Evolutionary conservation across 768 basidiomycete genomes (phyloP), one percentile per base, ranked within the genome.

Genomic region (Trametes cinnabarina): DNA sequence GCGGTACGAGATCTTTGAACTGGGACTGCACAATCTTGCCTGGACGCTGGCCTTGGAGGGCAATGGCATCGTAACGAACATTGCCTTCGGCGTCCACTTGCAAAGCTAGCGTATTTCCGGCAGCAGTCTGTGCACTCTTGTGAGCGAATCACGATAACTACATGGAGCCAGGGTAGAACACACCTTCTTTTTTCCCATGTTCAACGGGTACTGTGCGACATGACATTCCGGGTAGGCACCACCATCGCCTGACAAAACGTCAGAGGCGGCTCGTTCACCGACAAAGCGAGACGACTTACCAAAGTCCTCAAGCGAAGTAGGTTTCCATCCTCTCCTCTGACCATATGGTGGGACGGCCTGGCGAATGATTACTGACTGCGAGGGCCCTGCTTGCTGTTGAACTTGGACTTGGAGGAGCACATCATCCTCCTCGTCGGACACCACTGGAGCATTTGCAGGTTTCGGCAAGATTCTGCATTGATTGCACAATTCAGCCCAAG

Each of bases 71-170:
- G 70, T 98, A 99, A 62, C 92, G 88, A 50, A 98, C 94, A 61
- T 94, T 95, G 44, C 97, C 97, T 72, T 97, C 95, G 58, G 84
- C 84, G 68, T 99, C 96, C 26, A 98, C 96, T 81, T 96, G 95
- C 3, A 99, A 82, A 5, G 97, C 94, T 9, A 99, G 82, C 0
- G 97, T 98, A 67, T 95, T 96, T 6, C 96, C 96, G 22, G 91
- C 86, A 4, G 91, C 87, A 1, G 90, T 87, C 93, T 96, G 25
- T 0, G 15, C 12, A 4, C 59, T 22, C 43, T 54, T 20, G 28
- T 35, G 61, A n/a, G 34, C 35, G 23, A 25, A 58, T 26, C 17
- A 34, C 32, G 4, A 23, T 14, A 10, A 46, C 84, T 62, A n/a
- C n/a, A n/a, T n/a, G n/a, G n/a, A n/a, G n/a, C n/a, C n/a, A n/a